These are phyloP conservation scores for Pythium brachiatum DNA, from an alignment of 352 stramenopile genomes.

Conservation along the genomic window DNA sequence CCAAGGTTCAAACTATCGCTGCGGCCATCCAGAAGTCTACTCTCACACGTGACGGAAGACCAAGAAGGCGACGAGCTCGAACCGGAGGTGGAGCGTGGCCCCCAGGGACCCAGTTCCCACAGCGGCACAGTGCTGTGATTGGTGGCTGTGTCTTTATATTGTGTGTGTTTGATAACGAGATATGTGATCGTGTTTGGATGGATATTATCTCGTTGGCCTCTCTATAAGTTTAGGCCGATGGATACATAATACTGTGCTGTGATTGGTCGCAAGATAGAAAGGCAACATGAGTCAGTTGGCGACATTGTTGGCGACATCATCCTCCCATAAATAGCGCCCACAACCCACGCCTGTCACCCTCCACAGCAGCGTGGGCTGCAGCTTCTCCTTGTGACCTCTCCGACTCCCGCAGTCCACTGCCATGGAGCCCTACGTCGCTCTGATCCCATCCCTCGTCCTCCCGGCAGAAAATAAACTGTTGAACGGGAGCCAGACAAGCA, in stretches of 20 bases:
- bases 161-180: neutral
- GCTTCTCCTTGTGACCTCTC: too few species aligned
- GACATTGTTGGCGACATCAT: too few species aligned
- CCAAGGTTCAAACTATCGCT: neutral
- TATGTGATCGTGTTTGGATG: too few species aligned
- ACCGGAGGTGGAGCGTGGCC: conserved; percentile 7
- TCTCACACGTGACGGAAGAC: conserved; percentile 11
- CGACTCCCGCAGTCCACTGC: neutral
- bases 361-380: too few species aligned
- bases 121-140: neutral
- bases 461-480: neutral
- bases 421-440: neutral
- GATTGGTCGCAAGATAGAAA: neutral
- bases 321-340: neutral
- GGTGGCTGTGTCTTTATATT: neutral
- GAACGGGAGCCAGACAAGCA: neutral
- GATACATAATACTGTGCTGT: neutral
- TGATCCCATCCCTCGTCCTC: conserved; percentile 5
- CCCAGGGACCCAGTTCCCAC: neutral
- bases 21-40: neutral
- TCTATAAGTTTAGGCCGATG: too few species aligned
- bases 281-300: neutral
- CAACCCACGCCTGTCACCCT: too few species aligned
- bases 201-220: too few species aligned
- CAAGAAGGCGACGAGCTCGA: conserved; percentile 4